Base-by-base conservation (phyloP, 2,329 filamentous ascomycete genomes). In the Rhynchosporium agropyri region DNA sequence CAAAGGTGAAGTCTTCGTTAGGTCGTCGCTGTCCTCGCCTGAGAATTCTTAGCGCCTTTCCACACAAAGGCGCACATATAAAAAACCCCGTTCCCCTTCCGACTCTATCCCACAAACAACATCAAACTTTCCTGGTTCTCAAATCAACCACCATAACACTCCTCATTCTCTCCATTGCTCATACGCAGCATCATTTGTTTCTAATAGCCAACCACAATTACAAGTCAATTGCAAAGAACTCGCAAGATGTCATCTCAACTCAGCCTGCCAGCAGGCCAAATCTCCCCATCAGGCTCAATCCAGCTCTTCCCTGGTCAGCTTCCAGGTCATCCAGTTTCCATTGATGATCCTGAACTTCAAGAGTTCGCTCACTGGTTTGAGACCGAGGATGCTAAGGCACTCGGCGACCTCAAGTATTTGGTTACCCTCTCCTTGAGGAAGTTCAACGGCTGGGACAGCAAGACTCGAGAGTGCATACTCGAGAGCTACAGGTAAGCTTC, bases 341-440 rank as follows among this genome's bases (percentile, higher is more conserved):
- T 12, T 29, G 48, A 26, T 9, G 26, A 26, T 9, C 28, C 20
- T 29, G 3, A 5, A 13, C 7, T 3, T 12, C 26, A 29, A 29
- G 48, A 51, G 48, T 51, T 51, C 28, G 33, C 3, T 12, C 48
- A 51, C 48, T 33, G 31, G 28, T 51, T 29, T 29, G 28, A 51
- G 48, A 51, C 12, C 33, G 48, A 51, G 28, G 48, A 31, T 20
- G 3, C 20, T 7, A 15, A 20, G 10, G 13, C 15, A 28, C 26
- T 31, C 28, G 15, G 13, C 10, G 48, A 51, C 28, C 26, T 29
- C 13, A 51, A 51, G 9, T 29, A 13, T 20, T 15, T 51, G 20
- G 48, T 51, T 20, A 51, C 48, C 9, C 9, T 51, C 20, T 13
- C 31, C 5, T 15, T 29, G 48, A 31, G 26, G 48, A 51, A 33